A percentile compares a stretch with the other conserved stretches of the same genome.
Conservation (phyloP, 805 yeast species). For the Danielia reshetovae region DNA sequence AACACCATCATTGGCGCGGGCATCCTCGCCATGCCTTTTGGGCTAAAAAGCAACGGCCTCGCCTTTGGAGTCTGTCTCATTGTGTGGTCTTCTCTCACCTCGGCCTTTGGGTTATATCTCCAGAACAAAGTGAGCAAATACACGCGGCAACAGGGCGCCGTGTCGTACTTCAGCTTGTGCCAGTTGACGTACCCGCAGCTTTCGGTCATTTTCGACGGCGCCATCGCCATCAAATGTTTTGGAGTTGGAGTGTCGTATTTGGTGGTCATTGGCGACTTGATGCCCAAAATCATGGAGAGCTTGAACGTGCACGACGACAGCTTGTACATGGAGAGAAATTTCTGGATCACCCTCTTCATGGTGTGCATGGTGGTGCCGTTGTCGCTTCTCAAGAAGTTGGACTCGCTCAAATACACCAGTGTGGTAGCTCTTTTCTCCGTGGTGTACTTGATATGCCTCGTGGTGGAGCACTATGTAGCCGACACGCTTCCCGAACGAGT, state of each 20-base stretch:
- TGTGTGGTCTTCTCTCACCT: slow-evolving; percentile 58
- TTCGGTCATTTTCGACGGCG: slow-evolving; percentile 66
- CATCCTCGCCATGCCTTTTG: slow-evolving; percentile 68
- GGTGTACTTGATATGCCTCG: slow-evolving; percentile 54
- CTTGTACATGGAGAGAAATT: slow-evolving; percentile 33
- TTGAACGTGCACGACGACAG: slow-evolving; percentile 23
- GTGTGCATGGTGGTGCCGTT: slow-evolving; percentile 57
- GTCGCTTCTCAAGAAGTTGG: slow-evolving; percentile 57
- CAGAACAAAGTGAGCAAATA: slow-evolving; percentile 58
- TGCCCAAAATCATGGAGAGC: slow-evolving; percentile 54
- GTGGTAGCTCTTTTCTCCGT: slow-evolving; percentile 66
- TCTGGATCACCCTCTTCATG: slow-evolving; percentile 54
- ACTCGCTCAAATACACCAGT: slow-evolving; percentile 67
- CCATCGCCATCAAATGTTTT: slow-evolving; percentile 73
- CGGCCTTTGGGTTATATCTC: slow-evolving; percentile 64
- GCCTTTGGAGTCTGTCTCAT: slow-evolving; percentile 53
- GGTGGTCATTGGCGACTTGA: slow-evolving; percentile 71
- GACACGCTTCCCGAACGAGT: slow-evolving; percentile 8
- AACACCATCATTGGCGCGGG: slow-evolving; percentile 85
- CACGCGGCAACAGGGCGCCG: slow-evolving; percentile 39
- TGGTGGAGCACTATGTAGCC: slow-evolving; percentile 45
- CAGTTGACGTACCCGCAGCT: slow-evolving; percentile 67
- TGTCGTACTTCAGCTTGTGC: slow-evolving; percentile 42
- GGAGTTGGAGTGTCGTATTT: slow-evolving; percentile 72
- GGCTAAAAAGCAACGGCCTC: slow-evolving; percentile 65